Evolutionary conservation across 805 yeast species (phyloP), one percentile per base, ranked within the genome.

Genomic region (Wickerhamomyces chambardii): DNA sequence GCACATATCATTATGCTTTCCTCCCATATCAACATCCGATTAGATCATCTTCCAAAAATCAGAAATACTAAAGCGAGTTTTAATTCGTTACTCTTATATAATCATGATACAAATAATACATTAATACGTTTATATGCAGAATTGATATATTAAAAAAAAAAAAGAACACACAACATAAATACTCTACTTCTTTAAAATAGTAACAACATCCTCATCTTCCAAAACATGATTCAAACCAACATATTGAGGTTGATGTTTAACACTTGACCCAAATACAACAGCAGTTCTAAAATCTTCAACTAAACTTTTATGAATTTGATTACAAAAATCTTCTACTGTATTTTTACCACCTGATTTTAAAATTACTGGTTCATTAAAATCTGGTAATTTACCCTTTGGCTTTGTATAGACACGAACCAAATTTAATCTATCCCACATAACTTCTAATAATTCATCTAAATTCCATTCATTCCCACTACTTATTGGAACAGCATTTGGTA

Each of bases 391-490:
- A 21, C 97, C 97, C 69, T 87, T 92, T 35, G 98, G 98, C 54
- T 90, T 92, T 6, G 99, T 92, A 63, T 90, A 92, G 16, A 92
- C 96, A 55, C 99, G 78, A 29, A 90, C 97, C 52, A 92, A 67
- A 47, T 84, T 79, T 51, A 92, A 72, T 55, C 81, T 75, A 36
- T 79, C 84, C 99, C 99, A 92, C 97, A 92, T 92, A 56, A 77
- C 68, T 53, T 90, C 95, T 47, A 92, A 67, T 47, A 92, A 70
- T 61, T 90, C 97, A 60, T 92, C 98, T 54, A 92, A 66, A 56
- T 92, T 92, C 98, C 98, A 92, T 46, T 94, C 95, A 55, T 83
- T 73, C 43, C 95, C 97, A 7, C 96, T 83, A 9, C 96, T 84
- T 41, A 92, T 90, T 28, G 98, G 98, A 34, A 92, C 95, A 7